Evolutionary conservation across 805 yeast species (phyloP), one percentile per base, ranked within the genome.

Genomic region (Kazachstania africana): DNA sequence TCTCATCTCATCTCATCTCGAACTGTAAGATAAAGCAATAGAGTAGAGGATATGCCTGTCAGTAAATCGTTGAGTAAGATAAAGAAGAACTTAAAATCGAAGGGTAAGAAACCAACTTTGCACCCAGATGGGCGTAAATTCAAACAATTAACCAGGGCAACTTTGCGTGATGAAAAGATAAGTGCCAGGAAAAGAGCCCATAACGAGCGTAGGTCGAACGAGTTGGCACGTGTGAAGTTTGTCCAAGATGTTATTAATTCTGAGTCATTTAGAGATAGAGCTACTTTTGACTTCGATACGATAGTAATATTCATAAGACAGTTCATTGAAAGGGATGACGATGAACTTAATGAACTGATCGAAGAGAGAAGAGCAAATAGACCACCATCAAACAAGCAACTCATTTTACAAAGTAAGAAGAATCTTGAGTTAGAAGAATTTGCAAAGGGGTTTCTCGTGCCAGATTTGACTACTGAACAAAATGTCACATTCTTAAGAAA

Each of bases 121-220:
- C 97, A 88, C 52, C 91, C 94, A 15, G 78, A 77, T 48, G 95
- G 96, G 8, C 70, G 95, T 33, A 88, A 85, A 55, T 79, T 84
- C 55, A 78, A 78, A 55, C 83, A 79, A 51, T 60, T 88, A 31
- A 77, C 77, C 34, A 65, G 91, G 40, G 96, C 96, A n/a, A 73
- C 94, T 2, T 59, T 84, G 27, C 70, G 98, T 55, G 93, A 87
- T 40, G 66, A 65, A 30, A 82, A 80, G 52, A 57, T 88, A 31
- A 69, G 65, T 23, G 63, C 64, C 31, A 72, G 69, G 50, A 81
- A 79, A 49, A 54, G 65, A 15, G 65, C 64, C 31, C 72, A 71
- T 43, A 55, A 66, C 20, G 78, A 75, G 36, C 71, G 72, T 40
- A 75, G 70, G 47, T 69, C 71, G 30, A 65, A 68, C 36, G 83